Evolutionary conservation across 2,329 filamentous ascomycete species (phyloP), one percentile per base, ranked within the genome.

Genomic region (Magnaporthales sp.): DNA sequence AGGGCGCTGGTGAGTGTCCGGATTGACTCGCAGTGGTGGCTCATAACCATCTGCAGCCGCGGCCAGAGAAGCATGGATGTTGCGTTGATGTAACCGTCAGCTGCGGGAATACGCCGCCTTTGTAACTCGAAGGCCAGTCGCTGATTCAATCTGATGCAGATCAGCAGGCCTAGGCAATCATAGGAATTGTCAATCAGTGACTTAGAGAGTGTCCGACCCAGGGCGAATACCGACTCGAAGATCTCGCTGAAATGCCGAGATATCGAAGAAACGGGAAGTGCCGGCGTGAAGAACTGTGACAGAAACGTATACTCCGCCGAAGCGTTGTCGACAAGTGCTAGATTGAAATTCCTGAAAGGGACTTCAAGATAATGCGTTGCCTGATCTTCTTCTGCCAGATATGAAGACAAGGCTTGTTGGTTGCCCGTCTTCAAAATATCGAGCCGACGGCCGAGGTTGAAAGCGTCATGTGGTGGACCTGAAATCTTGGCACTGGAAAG

Each of bases 1-100:
- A 81, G 84, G 67, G 73, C 80, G 76, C 75, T 88, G 68, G 76
- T 89, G 73, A 82, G 83, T 75, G 74, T 84, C 65, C 90, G 90
- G 46, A 99, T 84, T 0, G 92, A 96, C 66, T 97, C 93, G 78
- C 91, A 93, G 75, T 99, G 95, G 66, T 89, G 85, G 75, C 97
- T 93, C 88, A 99, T 96, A 72, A 97, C 89, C 67, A 92, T 86
- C 77, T 99, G 96, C 73, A 99, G 91, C 29, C 94, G 89, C 8
- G 95, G 95, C 95, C 95, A 99, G 6, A 99, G 86, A 2, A 95
- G 86, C 92, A 99, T 99, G 74, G 91, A 93, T 5, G 92, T 96
- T 62, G 88, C 93, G 75, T 99, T 99, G 75, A 97, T 89, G 75
- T 99, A 99, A 54, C 87, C 85, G 74, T 99, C 95, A 1, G 92